Percentiles rank a stretch among this genome's conserved stretches.
These are phyloP conservation scores for Aspergillus bertholletiae DNA, from an alignment of 495 filamentous ascomycete genomes.

Conservation along the genomic window DNA sequence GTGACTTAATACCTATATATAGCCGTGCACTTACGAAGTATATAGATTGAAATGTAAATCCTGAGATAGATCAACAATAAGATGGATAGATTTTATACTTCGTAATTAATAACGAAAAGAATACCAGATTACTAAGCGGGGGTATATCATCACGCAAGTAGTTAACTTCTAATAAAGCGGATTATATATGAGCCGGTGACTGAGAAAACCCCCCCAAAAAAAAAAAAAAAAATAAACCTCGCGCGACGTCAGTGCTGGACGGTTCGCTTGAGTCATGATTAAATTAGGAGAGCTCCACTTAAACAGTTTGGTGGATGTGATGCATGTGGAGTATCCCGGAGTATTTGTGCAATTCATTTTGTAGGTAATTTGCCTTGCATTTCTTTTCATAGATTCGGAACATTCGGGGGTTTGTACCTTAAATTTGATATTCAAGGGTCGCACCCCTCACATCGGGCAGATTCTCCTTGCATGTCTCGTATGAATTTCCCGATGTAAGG, in stretches of 20 bases:
- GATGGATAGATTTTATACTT: too few relatives aligned
- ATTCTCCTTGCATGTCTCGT: neutral
- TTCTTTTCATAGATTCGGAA: neutral
- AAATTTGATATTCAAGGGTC: neutral
- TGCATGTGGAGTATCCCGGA: neutral
- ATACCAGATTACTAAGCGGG: too few relatives aligned
- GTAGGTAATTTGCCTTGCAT: neutral
- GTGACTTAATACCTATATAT: neutral
- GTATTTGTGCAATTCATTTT: too few relatives aligned
- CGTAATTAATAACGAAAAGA: too few relatives aligned
- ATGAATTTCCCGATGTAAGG: neutral
- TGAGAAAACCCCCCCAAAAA: neutral
- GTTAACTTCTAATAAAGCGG: too few relatives aligned
- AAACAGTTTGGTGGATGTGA: neutral
- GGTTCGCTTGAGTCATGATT: neutral
- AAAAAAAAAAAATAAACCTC: neutral
- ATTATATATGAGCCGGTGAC: too few relatives aligned
- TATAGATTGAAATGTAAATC: too few relatives aligned
- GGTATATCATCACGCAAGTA: too few relatives aligned
- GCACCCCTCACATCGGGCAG: neutral
- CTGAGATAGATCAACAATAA: too few relatives aligned
- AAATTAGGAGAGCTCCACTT: neutral
- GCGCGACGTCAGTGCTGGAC: neutral
- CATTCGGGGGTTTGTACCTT: neutral
- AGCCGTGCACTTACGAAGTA: neutral